Evolutionary conservation across 257 asterid genomes (phyloP), one percentile per base, ranked within the genome.

Genomic region (Solanum okadae): DNA sequence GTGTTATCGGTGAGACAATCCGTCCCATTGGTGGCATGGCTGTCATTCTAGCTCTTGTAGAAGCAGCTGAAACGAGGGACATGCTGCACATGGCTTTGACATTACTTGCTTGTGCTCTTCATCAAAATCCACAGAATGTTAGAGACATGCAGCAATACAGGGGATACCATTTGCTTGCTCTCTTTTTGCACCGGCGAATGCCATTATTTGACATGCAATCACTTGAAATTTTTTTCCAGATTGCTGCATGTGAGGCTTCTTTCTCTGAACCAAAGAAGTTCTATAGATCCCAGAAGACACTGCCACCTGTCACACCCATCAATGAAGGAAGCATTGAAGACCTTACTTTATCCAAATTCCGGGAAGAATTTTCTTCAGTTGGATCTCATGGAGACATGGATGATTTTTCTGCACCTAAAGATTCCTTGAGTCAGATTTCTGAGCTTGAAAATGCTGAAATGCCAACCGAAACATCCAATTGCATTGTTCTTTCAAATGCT

Each of bases 241-340:
- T 97, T 90, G 99, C 99, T 46, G 99, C 99, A 85, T 97, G 99
- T 88, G 99, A 97, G 93, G 99, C 99, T 75, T 97, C 99, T 73
- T 95, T 97, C 91, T 92, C 98, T 89, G 99, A 97, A 92, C 99
- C 98, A 79, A 96, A 92, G 90, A 95, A 91, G 91, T 63, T 84
- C 56, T 90, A 86, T 76, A 90, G 91, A 85, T 61, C 89, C 88
- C 93, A 90, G 52, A 93, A 76, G 87, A 89, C 89, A 87, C 90
- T 89, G 67, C 94, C 98, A 70, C 98, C 98, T 90, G 92, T 89
- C 84, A 87, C 90, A 68, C 86, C 94, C 23, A 85, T 91, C 81
- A 94, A 87, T 73, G 99, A 96, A 42, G 84, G 94, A 87, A 90
- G 91, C 93, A 94, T 94, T 88, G 99, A 94, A 87, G 99, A 96